These are phyloP conservation scores for Nannochloropsis salina DNA, from an alignment of 108 stramenopile genomes.

Conservation along the genomic window DNA sequence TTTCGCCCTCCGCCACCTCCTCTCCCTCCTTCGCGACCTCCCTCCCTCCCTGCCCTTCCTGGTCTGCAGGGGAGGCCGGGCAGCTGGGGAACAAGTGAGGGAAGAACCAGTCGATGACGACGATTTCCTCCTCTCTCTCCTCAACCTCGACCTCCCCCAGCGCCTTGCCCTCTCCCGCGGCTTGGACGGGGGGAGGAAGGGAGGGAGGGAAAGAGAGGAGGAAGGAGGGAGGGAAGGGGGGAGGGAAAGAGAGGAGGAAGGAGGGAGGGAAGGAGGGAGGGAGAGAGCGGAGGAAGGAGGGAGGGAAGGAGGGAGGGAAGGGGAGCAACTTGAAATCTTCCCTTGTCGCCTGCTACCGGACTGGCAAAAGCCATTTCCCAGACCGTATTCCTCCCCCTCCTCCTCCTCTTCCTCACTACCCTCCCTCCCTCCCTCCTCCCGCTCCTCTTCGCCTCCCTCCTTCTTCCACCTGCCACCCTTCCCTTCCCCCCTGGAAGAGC, in stretches of 20 bases:
- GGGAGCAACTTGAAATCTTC: neutral
- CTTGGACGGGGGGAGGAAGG: neutral
- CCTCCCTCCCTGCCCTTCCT: neutral
- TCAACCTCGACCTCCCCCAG: too few species aligned
- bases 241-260: neutral
- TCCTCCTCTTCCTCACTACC: neutral
- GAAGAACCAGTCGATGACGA: too few species aligned
- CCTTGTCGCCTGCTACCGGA: neutral
- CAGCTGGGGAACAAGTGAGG: too few species aligned
- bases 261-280: neutral
- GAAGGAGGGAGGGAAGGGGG: neutral
- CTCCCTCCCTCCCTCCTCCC: slow-evolving; percentile 10
- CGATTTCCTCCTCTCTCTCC: too few species aligned
- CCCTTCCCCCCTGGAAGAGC: neutral
- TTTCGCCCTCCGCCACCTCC: neutral
- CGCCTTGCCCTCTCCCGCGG: too few species aligned
- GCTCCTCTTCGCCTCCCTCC: neutral
- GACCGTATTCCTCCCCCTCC: neutral
- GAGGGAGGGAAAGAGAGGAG: neutral
- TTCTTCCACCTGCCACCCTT: neutral
- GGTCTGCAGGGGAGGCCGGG: neutral
- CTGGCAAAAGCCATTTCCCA: too few species aligned
- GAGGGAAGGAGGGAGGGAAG: neutral
- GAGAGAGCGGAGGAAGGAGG: neutral
- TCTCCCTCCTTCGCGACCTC: neutral